Evolutionary conservation across 257 asterid species (phyloP).

Genomic region (Primulina eburnea): DNA sequence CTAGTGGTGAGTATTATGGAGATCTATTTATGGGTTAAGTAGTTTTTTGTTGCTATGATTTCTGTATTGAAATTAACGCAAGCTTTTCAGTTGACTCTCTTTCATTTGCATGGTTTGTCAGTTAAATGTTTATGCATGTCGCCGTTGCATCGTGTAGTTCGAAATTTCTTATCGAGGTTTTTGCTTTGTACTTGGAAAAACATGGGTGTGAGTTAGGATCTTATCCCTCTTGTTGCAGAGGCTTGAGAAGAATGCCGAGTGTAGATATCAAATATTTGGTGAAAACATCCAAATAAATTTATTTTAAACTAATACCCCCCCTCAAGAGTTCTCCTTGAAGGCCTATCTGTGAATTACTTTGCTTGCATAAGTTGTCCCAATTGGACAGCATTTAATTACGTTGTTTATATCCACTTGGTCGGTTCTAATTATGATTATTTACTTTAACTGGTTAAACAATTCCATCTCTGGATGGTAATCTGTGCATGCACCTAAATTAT

Average conservation of each 20-base stretch:
- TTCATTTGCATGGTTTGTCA: no score
- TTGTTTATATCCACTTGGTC: not conserved
- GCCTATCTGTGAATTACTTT: not conserved
- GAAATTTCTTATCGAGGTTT: not conserved
- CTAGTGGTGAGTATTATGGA: not conserved
- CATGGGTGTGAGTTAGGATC: not conserved
- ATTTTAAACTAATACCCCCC: not conserved
- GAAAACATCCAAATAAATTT: no score
- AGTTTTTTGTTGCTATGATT: not conserved
- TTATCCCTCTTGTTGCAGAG: not conserved
- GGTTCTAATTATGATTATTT: no score
- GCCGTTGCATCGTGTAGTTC: no score
- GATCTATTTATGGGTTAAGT: no score
- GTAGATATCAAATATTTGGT: not conserved
- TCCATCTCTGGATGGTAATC: not conserved
- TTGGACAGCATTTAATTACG: not conserved
- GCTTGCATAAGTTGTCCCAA: slow-evolving; percentile 3
- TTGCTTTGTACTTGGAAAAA: not conserved
- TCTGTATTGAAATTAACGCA: not conserved
- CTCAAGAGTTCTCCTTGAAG: not conserved
- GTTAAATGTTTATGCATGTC: no score
- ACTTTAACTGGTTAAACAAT: not conserved
- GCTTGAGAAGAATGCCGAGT: not conserved
- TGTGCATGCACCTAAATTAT: not conserved
- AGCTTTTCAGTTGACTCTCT: no score